Percentiles rank a stretch among this genome's conserved stretches.
Evolutionary conservation across 2,329 filamentous ascomycete species (phyloP).

Genomic region (Aureobasidium mangrovei): DNA sequence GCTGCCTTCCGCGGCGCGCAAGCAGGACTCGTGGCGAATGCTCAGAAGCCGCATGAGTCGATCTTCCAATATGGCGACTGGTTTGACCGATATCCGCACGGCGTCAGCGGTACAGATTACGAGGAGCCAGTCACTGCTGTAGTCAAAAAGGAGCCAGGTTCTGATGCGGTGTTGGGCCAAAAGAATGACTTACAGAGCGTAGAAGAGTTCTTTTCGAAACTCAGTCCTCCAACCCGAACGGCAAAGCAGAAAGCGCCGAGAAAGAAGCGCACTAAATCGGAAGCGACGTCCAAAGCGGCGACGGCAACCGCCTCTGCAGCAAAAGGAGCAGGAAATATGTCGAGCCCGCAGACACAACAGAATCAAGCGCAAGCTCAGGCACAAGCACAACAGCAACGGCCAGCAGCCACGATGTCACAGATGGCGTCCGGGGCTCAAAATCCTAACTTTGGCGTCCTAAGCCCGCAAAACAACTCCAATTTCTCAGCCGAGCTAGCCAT

Average conservation of each 20-base stretch:
- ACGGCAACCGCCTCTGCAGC: not conserved
- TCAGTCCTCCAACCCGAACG: slow-evolving; percentile 51
- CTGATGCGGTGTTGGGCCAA: slow-evolving; percentile 83
- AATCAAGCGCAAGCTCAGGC: slow-evolving; percentile 18
- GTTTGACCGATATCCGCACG: slow-evolving; percentile 92
- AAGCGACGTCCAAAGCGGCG: slow-evolving; percentile 17
- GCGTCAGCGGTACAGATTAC: slow-evolving; percentile 76
- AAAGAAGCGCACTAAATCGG: slow-evolving; percentile 25
- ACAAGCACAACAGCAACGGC: slow-evolving; percentile 18
- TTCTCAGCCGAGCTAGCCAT: slow-evolving; percentile 13
- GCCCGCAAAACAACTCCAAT: slow-evolving; percentile 2
- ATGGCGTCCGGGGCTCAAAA: not conserved
- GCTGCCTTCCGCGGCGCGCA: slow-evolving; percentile 60
- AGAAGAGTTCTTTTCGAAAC: slow-evolving; percentile 82
- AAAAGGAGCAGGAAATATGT: slow-evolving; percentile 12
- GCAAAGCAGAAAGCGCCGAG: slow-evolving; percentile 32
- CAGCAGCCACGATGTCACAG: slow-evolving; percentile 7
- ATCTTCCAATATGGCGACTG: slow-evolving; percentile 96
- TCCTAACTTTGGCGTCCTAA: not conserved
- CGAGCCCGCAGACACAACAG: slow-evolving; percentile 23
- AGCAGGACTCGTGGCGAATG: slow-evolving; percentile 29
- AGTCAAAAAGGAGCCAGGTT: slow-evolving; percentile 64
- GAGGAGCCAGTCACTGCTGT: slow-evolving; percentile 58
- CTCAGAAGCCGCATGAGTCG: slow-evolving; percentile 19
- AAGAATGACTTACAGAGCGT: slow-evolving; percentile 87